These are phyloP conservation scores for Mortierella sp. DNA, from an alignment of 371 early-diverging fungal genomes.

Conservation along the genomic window DNA sequence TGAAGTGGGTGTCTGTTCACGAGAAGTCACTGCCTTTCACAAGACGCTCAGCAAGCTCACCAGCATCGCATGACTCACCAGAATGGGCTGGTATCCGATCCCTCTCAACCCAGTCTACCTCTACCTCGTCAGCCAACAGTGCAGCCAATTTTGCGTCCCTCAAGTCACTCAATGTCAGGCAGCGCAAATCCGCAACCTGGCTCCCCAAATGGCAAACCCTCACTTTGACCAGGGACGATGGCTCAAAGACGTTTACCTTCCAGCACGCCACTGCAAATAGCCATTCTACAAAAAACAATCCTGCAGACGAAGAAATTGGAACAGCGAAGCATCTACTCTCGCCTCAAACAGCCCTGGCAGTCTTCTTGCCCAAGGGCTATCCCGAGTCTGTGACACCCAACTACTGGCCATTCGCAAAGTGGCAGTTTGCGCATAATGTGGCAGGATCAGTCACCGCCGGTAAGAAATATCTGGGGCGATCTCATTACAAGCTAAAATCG, in stretches of 20 bases:
- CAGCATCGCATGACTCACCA: not conserved
- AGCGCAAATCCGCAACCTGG: slow-evolving; percentile 31
- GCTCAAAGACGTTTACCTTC: slow-evolving; percentile 10
- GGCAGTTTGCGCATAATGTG: slow-evolving; percentile 78
- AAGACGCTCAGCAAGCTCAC: not conserved
- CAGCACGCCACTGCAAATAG: slow-evolving; percentile 1
- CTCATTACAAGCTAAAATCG: no score
- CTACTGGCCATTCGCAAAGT: slow-evolving; percentile 73
- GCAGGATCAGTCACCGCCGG: slow-evolving; percentile 79
- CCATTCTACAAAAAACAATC: not conserved
- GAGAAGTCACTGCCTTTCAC: not conserved
- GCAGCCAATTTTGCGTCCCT: not conserved
- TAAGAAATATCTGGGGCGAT: no score
- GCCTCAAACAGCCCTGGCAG: slow-evolving; percentile 47
- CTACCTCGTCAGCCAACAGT: not conserved
- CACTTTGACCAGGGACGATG: slow-evolving; percentile 16
- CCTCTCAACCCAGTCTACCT: not conserved
- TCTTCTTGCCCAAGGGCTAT: slow-evolving; percentile 78
- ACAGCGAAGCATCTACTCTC: slow-evolving; percentile 28
- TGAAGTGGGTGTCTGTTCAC: not conserved
- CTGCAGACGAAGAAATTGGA: slow-evolving; percentile 8
- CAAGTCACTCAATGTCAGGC: slow-evolving; percentile 20
- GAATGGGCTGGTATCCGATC: not conserved
- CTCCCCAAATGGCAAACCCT: slow-evolving; percentile 40
- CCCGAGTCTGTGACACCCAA: slow-evolving; percentile 75